These are phyloP conservation scores for Apiospora hydei DNA, from an alignment of 2,329 filamentous ascomycete genomes.

Conservation along the genomic window DNA sequence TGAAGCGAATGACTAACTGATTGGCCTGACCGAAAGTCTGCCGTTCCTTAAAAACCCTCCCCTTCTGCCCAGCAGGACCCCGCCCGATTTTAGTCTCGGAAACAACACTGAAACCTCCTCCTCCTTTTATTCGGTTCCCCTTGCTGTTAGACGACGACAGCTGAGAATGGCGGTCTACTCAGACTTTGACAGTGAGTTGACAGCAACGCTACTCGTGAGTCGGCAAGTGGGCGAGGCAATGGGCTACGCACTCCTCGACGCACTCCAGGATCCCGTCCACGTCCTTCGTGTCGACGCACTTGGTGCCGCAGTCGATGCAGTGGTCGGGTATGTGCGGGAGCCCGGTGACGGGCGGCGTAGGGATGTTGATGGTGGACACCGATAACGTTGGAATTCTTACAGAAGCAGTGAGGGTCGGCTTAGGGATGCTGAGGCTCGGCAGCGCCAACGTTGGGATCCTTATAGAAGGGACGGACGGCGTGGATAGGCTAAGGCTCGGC, in stretches of 20 bases:
- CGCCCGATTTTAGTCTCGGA: neutral
- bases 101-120: constrained; percentile 2
- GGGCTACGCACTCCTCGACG: neutral
- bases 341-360: neutral
- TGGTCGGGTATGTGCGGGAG: neutral
- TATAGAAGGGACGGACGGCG: neutral
- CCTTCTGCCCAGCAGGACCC: neutral
- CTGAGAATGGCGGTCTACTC: neutral
- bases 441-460: neutral
- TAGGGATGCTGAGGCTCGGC: neutral
- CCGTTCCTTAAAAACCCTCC: neutral
- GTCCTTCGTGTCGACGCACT: neutral
- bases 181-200: neutral
- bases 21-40: neutral
- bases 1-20: neutral
- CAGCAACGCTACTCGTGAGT: neutral
- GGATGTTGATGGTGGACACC: neutral
- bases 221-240: neutral
- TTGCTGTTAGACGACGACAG: neutral
- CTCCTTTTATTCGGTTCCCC: neutral
- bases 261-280: neutral
- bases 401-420: neutral
- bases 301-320: neutral
- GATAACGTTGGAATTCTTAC: neutral
- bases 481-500: neutral